Evolutionary conservation across 805 yeast species (phyloP), one percentile per base, ranked within the genome.

Genomic region (Yarrowia sp.): DNA sequence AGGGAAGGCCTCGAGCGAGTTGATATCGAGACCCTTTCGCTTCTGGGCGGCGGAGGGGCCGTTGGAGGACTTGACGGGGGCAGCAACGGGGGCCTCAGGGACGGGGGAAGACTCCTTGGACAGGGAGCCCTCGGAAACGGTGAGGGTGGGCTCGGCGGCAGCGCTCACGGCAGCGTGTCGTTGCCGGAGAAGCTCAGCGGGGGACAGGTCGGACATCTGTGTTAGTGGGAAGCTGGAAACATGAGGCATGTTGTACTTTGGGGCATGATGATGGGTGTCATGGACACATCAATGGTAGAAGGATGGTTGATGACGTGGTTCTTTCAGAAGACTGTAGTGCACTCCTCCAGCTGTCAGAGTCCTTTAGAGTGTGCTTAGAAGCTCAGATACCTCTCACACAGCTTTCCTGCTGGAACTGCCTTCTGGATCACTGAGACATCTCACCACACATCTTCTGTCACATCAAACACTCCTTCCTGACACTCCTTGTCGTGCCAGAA

Each of bases 1-100:
- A 43, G 72, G 71, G 50, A 70, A 68, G 48, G 52, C 70, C 42
- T 70, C 72, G 49, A 68, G 66, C 9, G 72, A 70, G 41, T 38
- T 32, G 43, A 70, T 49, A 49, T 66, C 61, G 38, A 63, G 55
- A 63, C 56, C 56, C 56, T 49, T 63, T n/a, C 67, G 70, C 66
- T 69, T 59, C 50, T 70, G 35, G 46, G 70, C 46, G 15, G 69
- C 65, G 59, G 68, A 41, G 52, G 61, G 59, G 14, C 49, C 58
- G 16, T 61, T 11, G 3, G n/a, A 42, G 16, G 68, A n/a, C 59
- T 41, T 32, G 32, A 63, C 67, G 40, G 56, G 53, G 32, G 49
- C 52, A 38, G 58, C 53, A n/a, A 41, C 63, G 52, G 49, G 61
- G 35, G 43, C 11, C 56, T 63, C 56, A 42, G 59, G 68, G 15